Conservation (phyloP, 2,329 filamentous ascomycete species). For the Pseudocercospora cruenta region DNA sequence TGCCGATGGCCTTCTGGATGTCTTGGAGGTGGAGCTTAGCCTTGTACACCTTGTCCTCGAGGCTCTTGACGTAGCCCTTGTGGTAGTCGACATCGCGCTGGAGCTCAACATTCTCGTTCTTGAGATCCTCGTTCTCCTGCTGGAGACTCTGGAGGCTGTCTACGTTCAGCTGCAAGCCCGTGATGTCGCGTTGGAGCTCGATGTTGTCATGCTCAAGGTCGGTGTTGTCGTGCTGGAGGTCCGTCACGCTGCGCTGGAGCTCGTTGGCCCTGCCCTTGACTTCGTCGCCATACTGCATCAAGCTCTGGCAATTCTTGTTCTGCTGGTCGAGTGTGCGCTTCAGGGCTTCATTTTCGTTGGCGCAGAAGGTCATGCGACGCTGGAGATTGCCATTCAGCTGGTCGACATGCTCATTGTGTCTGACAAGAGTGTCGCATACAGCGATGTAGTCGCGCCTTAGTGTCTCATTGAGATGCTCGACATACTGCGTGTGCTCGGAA, state of each 20-base stretch:
- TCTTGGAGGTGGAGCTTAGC: slow-evolving; percentile 5
- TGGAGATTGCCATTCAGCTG: neutral
- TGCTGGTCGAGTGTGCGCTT: slow-evolving; percentile 3
- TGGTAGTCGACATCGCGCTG: slow-evolving; percentile 9
- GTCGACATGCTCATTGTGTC: neutral
- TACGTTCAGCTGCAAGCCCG: neutral
- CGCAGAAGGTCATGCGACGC: neutral
- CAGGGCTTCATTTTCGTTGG: neutral
- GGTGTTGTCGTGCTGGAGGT: neutral
- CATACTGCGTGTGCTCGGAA: slow-evolving; percentile 8
- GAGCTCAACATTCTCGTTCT: slow-evolving; percentile 1
- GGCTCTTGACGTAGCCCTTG: neutral
- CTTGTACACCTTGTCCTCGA: slow-evolving; percentile 8
- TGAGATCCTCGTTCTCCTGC: neutral
- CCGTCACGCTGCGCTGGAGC: slow-evolving; percentile 9
- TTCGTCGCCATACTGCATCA: neutral
- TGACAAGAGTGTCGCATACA: neutral
- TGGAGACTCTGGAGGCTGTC: neutral
- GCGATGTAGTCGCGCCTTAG: slow-evolving; percentile 4
- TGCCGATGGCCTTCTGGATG: slow-evolving; percentile 10
- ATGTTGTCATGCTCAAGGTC: neutral
- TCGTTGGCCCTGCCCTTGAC: slow-evolving; percentile 2
- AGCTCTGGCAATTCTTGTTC: slow-evolving; percentile 1
- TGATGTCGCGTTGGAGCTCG: neutral
- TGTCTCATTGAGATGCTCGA: slow-evolving; percentile 7